A percentile compares a stretch with the other conserved stretches of the same genome.
Conservation (phyloP, 2,329 filamentous ascomycete species). For the Aspergillus versicolor region DNA sequence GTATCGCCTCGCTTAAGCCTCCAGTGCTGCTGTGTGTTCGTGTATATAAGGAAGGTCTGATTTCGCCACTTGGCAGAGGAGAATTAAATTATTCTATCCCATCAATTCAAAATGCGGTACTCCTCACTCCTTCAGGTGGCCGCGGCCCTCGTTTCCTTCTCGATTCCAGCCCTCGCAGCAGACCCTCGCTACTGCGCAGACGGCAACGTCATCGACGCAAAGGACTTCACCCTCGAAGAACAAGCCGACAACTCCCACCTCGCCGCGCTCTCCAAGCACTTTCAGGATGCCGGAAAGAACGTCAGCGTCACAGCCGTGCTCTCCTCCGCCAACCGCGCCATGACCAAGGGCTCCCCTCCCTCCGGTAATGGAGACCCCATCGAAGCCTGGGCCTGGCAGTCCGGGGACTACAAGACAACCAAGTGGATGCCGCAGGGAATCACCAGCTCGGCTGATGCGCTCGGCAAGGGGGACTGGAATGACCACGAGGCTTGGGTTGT, state of each 20-base stretch:
- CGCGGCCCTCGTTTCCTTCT: too few species aligned
- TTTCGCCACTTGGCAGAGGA: too few species aligned
- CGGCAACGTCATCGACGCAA: too few species aligned
- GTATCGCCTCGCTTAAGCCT: too few species aligned
- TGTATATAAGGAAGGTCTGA: too few species aligned
- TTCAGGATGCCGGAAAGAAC: constrained; percentile 6
- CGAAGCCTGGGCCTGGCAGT: constrained; percentile 19
- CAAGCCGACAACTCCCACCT: background rate
- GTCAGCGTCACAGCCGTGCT: constrained; percentile 18
- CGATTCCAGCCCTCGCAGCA: too few species aligned
- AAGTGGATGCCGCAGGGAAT: constrained; percentile 40
- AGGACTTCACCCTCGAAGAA: too few species aligned
- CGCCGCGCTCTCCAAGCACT: constrained; percentile 1
- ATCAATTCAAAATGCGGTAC: too few species aligned
- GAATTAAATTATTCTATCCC: too few species aligned
- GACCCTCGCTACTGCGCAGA: too few species aligned
- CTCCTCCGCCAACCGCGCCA: constrained; percentile 16
- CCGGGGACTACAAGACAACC: constrained; percentile 31
- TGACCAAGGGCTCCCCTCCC: background rate
- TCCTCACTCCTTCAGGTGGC: too few species aligned
- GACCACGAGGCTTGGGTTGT: constrained; percentile 35
- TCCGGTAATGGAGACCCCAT: constrained; percentile 9
- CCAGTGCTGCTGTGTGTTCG: too few species aligned
- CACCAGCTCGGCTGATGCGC: constrained; percentile 34
- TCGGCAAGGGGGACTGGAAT: constrained; percentile 31